A percentile compares a stretch with the other conserved stretches of the same genome.
Evolutionary conservation across 75 land plant genomes (phyloP).

Genomic region (Sequoia sempervirens): DNA sequence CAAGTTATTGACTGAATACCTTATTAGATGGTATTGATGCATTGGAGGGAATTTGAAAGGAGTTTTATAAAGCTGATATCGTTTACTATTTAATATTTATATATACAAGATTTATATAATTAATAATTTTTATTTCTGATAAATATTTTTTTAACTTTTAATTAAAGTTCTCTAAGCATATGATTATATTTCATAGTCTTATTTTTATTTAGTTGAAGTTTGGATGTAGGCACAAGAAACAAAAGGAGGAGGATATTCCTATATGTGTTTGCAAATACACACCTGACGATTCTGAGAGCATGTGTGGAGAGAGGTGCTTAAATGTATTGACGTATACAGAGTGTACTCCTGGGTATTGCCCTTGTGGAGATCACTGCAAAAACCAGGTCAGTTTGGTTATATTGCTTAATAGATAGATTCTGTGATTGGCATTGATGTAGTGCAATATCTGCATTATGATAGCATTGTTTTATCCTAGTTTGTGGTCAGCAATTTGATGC

Average conservation of each 20-base stretch:
- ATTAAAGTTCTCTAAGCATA: background rate
- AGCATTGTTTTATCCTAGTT: background rate
- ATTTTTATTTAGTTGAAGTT: conserved; percentile 9
- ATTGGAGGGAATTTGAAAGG: no score
- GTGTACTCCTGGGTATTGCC: conserved; percentile 72
- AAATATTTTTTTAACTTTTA: background rate
- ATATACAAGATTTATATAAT: background rate
- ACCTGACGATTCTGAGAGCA: conserved; percentile 45
- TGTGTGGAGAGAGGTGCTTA: conserved; percentile 76
- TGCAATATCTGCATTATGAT: background rate
- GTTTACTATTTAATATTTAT: background rate
- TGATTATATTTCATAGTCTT: background rate
- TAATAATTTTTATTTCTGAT: background rate
- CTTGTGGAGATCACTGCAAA: conserved; percentile 60
- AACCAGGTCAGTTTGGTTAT: conserved; percentile 52
- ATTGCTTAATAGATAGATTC: conserved; percentile 5
- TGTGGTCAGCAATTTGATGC: background rate
- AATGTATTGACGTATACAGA: conserved; percentile 74
- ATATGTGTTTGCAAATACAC: conserved; percentile 51
- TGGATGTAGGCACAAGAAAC: conserved; percentile 58
- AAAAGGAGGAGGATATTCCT: conserved; percentile 73
- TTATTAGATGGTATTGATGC: background rate
- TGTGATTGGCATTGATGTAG: background rate
- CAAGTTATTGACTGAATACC: background rate
- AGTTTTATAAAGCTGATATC: background rate